Evolutionary conservation across 495 filamentous ascomycete species (phyloP).

Genomic region (Clohesyomyces aquaticus): DNA sequence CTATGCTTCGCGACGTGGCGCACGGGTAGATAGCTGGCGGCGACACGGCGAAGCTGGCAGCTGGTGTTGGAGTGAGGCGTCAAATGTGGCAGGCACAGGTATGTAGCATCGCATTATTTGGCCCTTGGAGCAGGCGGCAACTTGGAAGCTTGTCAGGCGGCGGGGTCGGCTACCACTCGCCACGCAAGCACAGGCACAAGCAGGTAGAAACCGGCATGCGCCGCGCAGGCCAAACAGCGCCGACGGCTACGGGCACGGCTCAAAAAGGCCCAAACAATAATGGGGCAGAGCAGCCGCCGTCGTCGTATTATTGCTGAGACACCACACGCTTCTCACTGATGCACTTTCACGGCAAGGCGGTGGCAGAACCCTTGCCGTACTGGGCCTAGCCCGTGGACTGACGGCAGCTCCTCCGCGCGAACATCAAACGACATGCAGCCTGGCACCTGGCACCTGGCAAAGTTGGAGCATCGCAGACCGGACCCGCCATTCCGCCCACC

Average conservation of each 20-base stretch:
- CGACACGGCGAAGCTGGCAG: background rate
- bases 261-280: constrained; percentile 1
- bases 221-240: constrained; percentile 1
- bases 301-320: background rate
- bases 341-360: constrained; percentile 17
- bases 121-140: constrained; percentile 32
- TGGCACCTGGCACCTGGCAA: too few relatives aligned
- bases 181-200: constrained; percentile 28
- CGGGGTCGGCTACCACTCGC: constrained; percentile 11
- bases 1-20: background rate
- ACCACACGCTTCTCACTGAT: background rate
- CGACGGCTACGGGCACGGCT: background rate
- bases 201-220: constrained; percentile 5
- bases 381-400: constrained; percentile 1
- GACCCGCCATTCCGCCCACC: constrained; percentile 38
- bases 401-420: constrained; percentile 5
- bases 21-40: background rate
- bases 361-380: constrained; percentile 26
- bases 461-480: background rate
- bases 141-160: constrained; percentile 1
- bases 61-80: background rate
- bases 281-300: background rate
- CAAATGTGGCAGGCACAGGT: background rate
- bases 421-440: constrained; percentile 12
- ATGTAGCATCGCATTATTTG: constrained; percentile 24